Evolutionary conservation across 73 alveolate species (phyloP).

Genomic region (Paraurostyla sp.): DNA sequence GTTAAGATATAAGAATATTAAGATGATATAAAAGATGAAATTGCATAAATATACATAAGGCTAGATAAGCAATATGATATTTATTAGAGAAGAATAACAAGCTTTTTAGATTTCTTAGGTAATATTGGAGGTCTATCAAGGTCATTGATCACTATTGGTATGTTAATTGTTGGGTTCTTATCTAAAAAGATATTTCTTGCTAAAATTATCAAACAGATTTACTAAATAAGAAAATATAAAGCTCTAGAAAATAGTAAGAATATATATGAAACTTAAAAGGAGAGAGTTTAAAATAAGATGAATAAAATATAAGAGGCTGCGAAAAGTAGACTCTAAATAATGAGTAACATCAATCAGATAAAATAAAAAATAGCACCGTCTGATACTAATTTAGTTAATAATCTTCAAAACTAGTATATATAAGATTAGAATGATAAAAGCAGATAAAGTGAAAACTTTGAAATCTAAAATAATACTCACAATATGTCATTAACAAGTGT

Average conservation of each 20-base stretch:
- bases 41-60: neutral
- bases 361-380: too few species aligned
- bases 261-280: neutral
- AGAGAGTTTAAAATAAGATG: too few species aligned
- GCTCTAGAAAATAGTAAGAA: too few species aligned
- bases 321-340: too few species aligned
- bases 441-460: too few species aligned
- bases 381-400: too few species aligned
- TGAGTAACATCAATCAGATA: too few species aligned
- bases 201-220: neutral
- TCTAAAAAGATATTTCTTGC: neutral
- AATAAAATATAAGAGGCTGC: too few species aligned
- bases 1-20: neutral
- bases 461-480: too few species aligned
- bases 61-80: neutral
- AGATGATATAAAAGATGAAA: neutral
- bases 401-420: too few species aligned
- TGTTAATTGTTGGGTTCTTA: neutral
- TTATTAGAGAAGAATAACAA: neutral
- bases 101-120: neutral
- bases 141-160: neutral
- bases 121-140: constrained; percentile 2
- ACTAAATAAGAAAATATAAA: neutral
- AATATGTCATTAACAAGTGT: too few species aligned
- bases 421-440: too few species aligned